Percentiles rank a stretch among this genome's conserved stretches.
phyloP scores from a whole-genome alignment of 371 early-diverging fungal species.

The Mucor indicus region DNA sequence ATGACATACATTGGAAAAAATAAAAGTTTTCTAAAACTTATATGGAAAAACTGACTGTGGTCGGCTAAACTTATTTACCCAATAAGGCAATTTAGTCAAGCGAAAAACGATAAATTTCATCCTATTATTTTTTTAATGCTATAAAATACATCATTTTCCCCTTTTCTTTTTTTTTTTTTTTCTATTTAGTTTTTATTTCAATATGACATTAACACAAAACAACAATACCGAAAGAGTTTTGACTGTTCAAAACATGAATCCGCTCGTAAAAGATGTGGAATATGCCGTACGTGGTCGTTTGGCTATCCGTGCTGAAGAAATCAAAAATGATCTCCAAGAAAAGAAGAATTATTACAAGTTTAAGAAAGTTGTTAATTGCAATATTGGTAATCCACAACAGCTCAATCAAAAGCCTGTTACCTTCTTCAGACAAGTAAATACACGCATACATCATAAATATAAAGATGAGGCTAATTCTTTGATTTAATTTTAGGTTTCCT shows the following conservation, averaged over 20 bases:
- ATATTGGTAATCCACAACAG: slow-evolving; percentile 97
- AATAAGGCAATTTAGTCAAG: too few relatives aligned
- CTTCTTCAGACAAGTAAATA: slow-evolving; percentile 84
- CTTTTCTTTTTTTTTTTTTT: too few relatives aligned
- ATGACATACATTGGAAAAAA: too few relatives aligned
- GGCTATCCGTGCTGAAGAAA: slow-evolving; percentile 90
- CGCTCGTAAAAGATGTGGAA: slow-evolving; percentile 71
- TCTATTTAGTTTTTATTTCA: too few relatives aligned
- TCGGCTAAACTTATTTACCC: too few relatives aligned
- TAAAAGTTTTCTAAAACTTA: too few relatives aligned
- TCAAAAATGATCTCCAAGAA: slow-evolving; percentile 61
- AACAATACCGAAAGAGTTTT: slow-evolving; percentile 67
- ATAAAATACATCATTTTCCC: too few relatives aligned
- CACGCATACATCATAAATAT: background rate
- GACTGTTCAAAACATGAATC: slow-evolving; percentile 69
- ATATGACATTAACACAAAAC: too few relatives aligned
- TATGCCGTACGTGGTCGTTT: slow-evolving; percentile 97
- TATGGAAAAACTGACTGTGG: too few relatives aligned
- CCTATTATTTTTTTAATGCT: too few relatives aligned
- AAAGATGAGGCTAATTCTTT: background rate
- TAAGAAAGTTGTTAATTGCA: slow-evolving; percentile 74
- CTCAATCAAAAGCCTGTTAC: slow-evolving; percentile 89
- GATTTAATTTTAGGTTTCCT: slow-evolving; percentile 59
- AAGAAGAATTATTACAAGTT: slow-evolving; percentile 67
- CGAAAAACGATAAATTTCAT: too few relatives aligned